These are phyloP conservation scores for Spirogloea muscicola DNA, from an alignment of 139 green algal genomes.

Conservation along the genomic window DNA sequence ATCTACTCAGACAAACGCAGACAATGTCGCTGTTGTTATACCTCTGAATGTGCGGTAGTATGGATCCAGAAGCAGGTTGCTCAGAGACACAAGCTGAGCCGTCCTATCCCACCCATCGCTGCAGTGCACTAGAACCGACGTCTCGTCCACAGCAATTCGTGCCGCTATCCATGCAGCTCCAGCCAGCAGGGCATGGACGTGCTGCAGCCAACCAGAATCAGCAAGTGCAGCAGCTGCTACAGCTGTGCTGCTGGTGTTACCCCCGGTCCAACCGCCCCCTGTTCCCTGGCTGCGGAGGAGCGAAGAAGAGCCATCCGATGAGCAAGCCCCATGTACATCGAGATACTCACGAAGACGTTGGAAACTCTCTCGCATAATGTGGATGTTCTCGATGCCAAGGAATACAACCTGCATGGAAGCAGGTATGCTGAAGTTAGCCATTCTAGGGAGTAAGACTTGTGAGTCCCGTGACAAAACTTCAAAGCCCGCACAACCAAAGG, in stretches of 20 bases:
- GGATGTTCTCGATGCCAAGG: constrained; percentile 41
- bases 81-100: not conserved
- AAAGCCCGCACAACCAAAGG: too few relatives aligned
- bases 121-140: constrained; percentile 41
- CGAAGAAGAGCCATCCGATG: constrained; percentile 29
- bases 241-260: constrained; percentile 15
- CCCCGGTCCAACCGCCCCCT: constrained; percentile 13
- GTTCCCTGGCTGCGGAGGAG: constrained; percentile 16
- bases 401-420: constrained; percentile 45
- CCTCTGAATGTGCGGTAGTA: constrained; percentile 37
- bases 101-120: constrained; percentile 39
- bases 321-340: constrained; percentile 26
- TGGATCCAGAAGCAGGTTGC: constrained; percentile 23
- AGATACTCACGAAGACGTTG: constrained; percentile 21
- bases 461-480: too few relatives aligned
- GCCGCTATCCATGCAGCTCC: constrained; percentile 34
- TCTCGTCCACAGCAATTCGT: constrained; percentile 14
- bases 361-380: constrained; percentile 27
- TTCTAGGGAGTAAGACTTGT: too few relatives aligned
- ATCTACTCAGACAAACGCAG: too few relatives aligned
- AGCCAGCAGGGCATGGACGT: constrained; percentile 26
- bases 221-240: constrained; percentile 1
- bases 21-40: too few relatives aligned
- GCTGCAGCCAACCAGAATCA: constrained; percentile 36
- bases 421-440: too few relatives aligned